Evolutionary conservation across 1,284 basidiomycete species (phyloP).

Genomic region (Lentinus polychrous): DNA sequence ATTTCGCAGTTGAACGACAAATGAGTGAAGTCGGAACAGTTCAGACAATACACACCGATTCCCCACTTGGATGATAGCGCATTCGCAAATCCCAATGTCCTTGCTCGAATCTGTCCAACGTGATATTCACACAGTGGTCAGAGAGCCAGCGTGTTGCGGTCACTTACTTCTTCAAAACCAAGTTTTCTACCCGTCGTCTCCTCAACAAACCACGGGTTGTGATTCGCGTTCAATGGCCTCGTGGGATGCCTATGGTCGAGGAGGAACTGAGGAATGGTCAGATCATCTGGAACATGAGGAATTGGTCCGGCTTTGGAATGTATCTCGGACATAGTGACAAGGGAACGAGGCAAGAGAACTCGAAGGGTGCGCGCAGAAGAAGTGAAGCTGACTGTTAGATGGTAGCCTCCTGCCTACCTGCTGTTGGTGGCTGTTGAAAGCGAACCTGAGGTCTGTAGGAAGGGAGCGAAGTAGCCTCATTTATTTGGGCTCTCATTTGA

Average conservation of each 20-base stretch:
- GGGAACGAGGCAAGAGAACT: too few relatives aligned
- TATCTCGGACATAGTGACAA: slow-evolving; percentile 30
- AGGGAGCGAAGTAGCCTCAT: too few relatives aligned
- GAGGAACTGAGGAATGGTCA: slow-evolving; percentile 68
- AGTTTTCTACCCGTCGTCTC: slow-evolving; percentile 46
- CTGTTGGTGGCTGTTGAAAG: too few relatives aligned
- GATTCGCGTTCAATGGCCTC: slow-evolving; percentile 32
- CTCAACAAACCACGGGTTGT: slow-evolving; percentile 50
- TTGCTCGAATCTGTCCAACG: slow-evolving; percentile 31
- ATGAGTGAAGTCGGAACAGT: too few relatives aligned
- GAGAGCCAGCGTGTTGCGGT: background rate
- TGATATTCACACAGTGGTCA: background rate
- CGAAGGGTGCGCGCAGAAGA: too few relatives aligned
- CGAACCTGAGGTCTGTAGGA: too few relatives aligned
- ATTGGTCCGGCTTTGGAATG: slow-evolving; percentile 32
- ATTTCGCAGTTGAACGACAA: background rate
- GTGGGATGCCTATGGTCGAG: slow-evolving; percentile 45
- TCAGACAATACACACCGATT: slow-evolving; percentile 22
- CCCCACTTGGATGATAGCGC: slow-evolving; percentile 44
- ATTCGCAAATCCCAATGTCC: slow-evolving; percentile 55
- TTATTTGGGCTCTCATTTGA: too few relatives aligned
- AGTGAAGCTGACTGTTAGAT: too few relatives aligned
- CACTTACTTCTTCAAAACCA: slow-evolving; percentile 45
- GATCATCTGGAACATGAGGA: slow-evolving; percentile 54
- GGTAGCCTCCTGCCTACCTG: too few relatives aligned